Percentiles rank a stretch among this genome's conserved stretches.
phyloP scores from a whole-genome alignment of 345 rosid species.

The Lepidium sativum region DNA sequence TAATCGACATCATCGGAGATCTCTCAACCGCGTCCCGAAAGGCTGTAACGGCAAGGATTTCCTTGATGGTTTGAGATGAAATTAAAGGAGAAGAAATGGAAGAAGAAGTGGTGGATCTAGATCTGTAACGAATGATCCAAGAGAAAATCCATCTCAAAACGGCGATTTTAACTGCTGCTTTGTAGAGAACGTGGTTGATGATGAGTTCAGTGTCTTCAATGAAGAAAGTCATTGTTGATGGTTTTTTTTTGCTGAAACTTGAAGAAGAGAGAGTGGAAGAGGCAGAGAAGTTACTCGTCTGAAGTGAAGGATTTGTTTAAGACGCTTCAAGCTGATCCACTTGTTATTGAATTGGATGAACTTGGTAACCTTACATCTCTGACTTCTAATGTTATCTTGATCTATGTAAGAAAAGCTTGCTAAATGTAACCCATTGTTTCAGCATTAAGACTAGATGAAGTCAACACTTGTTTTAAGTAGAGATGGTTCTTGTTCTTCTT shows the following conservation, averaged over 20 bases:
- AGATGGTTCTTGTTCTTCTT: too few species aligned
- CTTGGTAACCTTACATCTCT: constrained; percentile 40
- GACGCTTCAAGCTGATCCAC: constrained; percentile 55
- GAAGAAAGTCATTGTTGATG: constrained; percentile 38
- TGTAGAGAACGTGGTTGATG: constrained; percentile 50
- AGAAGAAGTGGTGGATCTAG: neutral
- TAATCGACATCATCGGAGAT: neutral
- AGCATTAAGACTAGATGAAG: too few species aligned
- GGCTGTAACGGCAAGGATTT: constrained; percentile 39
- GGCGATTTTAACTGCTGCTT: constrained; percentile 54
- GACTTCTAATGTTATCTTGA: neutral
- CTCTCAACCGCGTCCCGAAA: constrained; percentile 41
- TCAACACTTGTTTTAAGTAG: too few species aligned
- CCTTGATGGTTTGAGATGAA: constrained; percentile 44
- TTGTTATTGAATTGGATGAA: constrained; percentile 81
- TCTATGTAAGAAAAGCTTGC: neutral
- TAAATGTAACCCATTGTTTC: too few species aligned
- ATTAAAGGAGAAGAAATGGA: neutral
- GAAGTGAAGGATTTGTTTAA: constrained; percentile 79
- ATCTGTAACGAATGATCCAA: constrained; percentile 39
- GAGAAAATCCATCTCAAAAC: constrained; percentile 55
- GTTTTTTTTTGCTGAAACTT: neutral
- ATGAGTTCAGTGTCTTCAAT: constrained; percentile 47
- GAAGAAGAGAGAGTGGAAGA: constrained; percentile 9
- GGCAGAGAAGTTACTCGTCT: constrained; percentile 31